Base-by-base conservation (phyloP, 2,329 filamentous ascomycete genomes). In the Cordyceps farinosa region DNA sequence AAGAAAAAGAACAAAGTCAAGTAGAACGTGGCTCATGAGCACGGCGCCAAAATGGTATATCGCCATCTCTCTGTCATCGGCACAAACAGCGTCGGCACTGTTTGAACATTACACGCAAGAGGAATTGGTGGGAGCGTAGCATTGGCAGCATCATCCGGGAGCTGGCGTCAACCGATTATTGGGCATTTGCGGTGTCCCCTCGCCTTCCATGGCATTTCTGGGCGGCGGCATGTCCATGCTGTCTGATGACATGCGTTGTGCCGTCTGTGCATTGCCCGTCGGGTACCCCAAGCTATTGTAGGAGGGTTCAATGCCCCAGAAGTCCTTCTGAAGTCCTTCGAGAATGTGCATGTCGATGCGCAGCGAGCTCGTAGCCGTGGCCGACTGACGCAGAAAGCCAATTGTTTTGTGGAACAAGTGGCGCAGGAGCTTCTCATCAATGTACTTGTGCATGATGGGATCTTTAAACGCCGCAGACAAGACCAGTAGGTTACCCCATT, bases 401-500 rank as follows among this genome's bases (percentile, higher is more conserved):
- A 97, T 92, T 0, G 94, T 98, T 65, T 86, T 87, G 47, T 79
- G 72, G 63, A 96, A 86, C 0, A 96, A 82, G 1, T 75, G 72
- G 51, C 82, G 78, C 8, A 96, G 77, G 3, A 79, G 76, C 0
- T 81, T 74, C 54, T 78, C 76, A 3, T 85, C 74, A 27, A 96
- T 82, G 36, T 86, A 83, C 5, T 78, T 73, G 5, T 77, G 77
- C 1, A 96, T 82, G 32, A 82, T 77, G 5, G 80, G 82, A 53
- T 94, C 90, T 66, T 83, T 84, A 75, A 87, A 93, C 3, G 89
- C 90, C 1, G 94, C 92, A 32, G 91, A 87, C 3, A 99, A 84
- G n/a, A 96, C 91, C 55, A 98, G 81, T 71, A 97, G 86, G 73
- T 98, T 98, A 64, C 95, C 94, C 80, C 96, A 99, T 91, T 99